Evolutionary conservation across 148 eudicot genomes (phyloP).

Genomic region (Vaccinium vitisidaea): DNA sequence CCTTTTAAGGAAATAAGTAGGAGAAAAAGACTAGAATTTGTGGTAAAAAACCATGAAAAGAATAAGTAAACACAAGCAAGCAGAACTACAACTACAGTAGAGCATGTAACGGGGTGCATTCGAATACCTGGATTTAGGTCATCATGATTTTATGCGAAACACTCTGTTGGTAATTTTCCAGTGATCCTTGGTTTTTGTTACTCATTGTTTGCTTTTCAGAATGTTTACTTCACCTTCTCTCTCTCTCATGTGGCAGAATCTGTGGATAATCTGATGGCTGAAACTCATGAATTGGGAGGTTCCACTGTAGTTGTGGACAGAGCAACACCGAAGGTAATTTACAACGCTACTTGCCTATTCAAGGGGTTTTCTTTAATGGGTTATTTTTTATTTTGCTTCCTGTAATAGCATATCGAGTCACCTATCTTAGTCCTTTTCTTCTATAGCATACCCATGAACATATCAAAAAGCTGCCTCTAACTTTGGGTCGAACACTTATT

Average conservation of each 20-base stretch:
- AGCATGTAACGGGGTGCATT: background rate
- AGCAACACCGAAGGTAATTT: constrained; percentile 87
- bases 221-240: background rate
- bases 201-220: background rate
- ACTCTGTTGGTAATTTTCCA: background rate
- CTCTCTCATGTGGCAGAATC: constrained; percentile 54
- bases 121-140: background rate
- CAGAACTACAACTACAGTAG: background rate
- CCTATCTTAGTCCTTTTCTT: background rate
- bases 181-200: background rate
- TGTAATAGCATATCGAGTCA: background rate
- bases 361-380: background rate
- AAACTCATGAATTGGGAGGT: constrained; percentile 94
- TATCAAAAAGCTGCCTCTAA: background rate
- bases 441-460: background rate
- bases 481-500: background rate
- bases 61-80: background rate
- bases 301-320: constrained; percentile 90
- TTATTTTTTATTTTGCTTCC: background rate
- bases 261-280: constrained; percentile 88
- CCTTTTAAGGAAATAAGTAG: background rate
- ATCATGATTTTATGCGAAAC: background rate
- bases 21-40: background rate
- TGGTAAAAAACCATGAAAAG: background rate
- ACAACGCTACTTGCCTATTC: background rate